A percentile compares a stretch with the other conserved stretches of the same genome.
phyloP scores from a whole-genome alignment of 768 basidiomycete species.

The Sarcomyxa edulis region DNA sequence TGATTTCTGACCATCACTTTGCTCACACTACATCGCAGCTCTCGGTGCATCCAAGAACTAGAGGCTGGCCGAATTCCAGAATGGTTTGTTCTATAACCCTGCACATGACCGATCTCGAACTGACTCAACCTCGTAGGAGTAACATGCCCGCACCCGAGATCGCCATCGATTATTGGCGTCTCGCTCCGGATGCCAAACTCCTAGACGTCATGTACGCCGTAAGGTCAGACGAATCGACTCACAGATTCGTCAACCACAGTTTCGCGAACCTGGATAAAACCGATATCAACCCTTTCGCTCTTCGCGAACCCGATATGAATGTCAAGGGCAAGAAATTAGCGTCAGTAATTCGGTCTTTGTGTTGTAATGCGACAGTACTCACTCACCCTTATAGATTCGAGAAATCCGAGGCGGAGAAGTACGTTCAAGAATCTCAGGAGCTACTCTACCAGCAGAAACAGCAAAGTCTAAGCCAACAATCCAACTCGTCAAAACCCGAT shows the following conservation, averaged over 20 bases:
- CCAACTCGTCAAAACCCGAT: too few species aligned
- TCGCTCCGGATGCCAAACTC: slow-evolving; percentile 65
- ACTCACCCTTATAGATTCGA: slow-evolving; percentile 46
- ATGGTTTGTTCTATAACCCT: slow-evolving; percentile 44
- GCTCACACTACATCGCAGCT: slow-evolving; percentile 34
- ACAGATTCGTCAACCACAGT: slow-evolving; percentile 95
- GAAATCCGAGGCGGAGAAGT: slow-evolving; percentile 59
- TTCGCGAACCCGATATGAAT: slow-evolving; percentile 85
- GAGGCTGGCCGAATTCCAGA: slow-evolving; percentile 77
- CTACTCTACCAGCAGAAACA: slow-evolving; percentile 36
- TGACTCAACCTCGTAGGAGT: slow-evolving; percentile 36
- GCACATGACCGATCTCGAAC: slow-evolving; percentile 3
- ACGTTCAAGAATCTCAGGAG: slow-evolving; percentile 56
- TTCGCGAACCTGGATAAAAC: slow-evolving; percentile 78
- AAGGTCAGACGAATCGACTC: slow-evolving; percentile 88
- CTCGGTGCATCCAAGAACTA: slow-evolving; percentile 78
- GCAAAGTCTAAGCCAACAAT: too few species aligned
- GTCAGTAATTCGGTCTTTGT: slow-evolving; percentile 35
- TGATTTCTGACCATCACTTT: background rate
- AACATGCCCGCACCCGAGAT: slow-evolving; percentile 77
- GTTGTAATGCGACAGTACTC: slow-evolving; percentile 2
- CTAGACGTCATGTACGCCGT: slow-evolving; percentile 90
- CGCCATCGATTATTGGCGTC: slow-evolving; percentile 94
- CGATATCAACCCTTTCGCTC: slow-evolving; percentile 88
- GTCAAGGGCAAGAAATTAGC: slow-evolving; percentile 72